These are phyloP conservation scores for Nakazawaea pomicola DNA, from an alignment of 805 yeast genomes.

Conservation along the genomic window DNA sequence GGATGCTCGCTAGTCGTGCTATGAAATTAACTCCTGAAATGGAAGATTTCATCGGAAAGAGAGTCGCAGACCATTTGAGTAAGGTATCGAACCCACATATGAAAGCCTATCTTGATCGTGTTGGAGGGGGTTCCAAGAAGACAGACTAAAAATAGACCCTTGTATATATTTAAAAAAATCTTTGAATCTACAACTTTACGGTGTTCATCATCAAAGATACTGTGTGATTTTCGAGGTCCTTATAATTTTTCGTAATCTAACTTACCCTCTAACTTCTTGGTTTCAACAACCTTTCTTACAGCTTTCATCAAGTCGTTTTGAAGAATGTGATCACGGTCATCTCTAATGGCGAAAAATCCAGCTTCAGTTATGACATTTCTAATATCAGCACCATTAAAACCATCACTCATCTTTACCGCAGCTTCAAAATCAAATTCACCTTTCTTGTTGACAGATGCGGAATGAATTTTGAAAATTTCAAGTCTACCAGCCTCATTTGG, in stretches of 20 bases:
- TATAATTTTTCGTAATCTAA: constrained; percentile 91
- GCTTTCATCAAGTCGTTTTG: constrained; percentile 97
- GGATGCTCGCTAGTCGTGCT: constrained; percentile 36
- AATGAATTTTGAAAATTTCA: constrained; percentile 91
- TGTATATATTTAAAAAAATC: too few species aligned
- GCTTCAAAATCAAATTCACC: constrained; percentile 98
- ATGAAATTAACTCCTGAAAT: constrained; percentile 37
- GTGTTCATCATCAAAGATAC: background rate
- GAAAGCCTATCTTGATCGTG: constrained; percentile 21
- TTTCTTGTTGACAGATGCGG: constrained; percentile 75
- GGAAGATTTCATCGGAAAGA: constrained; percentile 39
- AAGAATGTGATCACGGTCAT: constrained; percentile 89
- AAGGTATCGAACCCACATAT: constrained; percentile 25
- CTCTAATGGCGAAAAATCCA: constrained; percentile 96
- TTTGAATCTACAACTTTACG: too few species aligned
- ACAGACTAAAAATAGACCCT: constrained; percentile 14
- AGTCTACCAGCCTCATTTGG: constrained; percentile 96
- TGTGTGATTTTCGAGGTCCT: constrained; percentile 2
- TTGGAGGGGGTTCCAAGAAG: constrained; percentile 16
- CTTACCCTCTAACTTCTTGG: constrained; percentile 95
- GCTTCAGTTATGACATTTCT: constrained; percentile 98
- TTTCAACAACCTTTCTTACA: constrained; percentile 93
- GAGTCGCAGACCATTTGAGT: constrained; percentile 31
- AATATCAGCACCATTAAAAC: constrained; percentile 97
- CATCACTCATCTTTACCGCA: constrained; percentile 97